A percentile compares a stretch with the other conserved stretches of the same genome.
Conservation (phyloP, 2,329 filamentous ascomycete species). For the Septoria petroselini region DNA sequence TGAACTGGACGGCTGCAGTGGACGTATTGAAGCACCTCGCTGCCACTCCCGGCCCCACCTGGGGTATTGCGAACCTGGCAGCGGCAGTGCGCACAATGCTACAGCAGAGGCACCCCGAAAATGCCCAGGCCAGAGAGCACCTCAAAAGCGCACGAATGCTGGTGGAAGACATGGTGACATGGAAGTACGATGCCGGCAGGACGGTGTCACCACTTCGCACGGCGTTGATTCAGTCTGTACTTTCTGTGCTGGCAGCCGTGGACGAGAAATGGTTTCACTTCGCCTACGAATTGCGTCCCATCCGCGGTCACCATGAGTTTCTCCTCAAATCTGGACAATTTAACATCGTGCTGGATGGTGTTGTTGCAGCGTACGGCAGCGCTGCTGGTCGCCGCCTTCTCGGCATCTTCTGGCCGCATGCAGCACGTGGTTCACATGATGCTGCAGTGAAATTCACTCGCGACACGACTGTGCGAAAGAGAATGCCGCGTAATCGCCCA, state of each 20-base stretch:
- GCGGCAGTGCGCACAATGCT: constrained; percentile 18
- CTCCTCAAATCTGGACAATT: constrained; percentile 42
- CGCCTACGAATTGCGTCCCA: constrained; percentile 10
- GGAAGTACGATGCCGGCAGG: neutral
- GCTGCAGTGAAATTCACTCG: constrained; percentile 3
- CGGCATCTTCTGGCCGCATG: constrained; percentile 45
- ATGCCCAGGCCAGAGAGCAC: neutral
- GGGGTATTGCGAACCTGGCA: constrained; percentile 16
- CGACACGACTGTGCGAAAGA: neutral
- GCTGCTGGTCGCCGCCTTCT: constrained; percentile 49
- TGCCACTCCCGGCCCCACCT: constrained; percentile 19
- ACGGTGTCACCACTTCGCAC: neutral
- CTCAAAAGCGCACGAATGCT: constrained; percentile 14
- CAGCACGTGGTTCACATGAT: constrained; percentile 14
- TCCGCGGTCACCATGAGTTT: constrained; percentile 17
- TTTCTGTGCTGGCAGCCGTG: constrained; percentile 24
- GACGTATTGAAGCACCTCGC: constrained; percentile 37
- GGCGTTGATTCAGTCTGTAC: constrained; percentile 12
- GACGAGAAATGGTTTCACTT: constrained; percentile 21
- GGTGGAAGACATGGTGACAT: constrained; percentile 8
- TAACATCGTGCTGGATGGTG: constrained; percentile 53
- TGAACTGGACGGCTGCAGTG: constrained; percentile 42
- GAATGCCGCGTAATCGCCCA: constrained; percentile 11
- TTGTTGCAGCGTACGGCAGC: constrained; percentile 51
- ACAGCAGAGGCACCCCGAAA: neutral